Percentiles rank a stretch among this genome's conserved stretches.
phyloP scores from a whole-genome alignment of 2,329 filamentous ascomycete species.

The Epicoccum nigrum region DNA sequence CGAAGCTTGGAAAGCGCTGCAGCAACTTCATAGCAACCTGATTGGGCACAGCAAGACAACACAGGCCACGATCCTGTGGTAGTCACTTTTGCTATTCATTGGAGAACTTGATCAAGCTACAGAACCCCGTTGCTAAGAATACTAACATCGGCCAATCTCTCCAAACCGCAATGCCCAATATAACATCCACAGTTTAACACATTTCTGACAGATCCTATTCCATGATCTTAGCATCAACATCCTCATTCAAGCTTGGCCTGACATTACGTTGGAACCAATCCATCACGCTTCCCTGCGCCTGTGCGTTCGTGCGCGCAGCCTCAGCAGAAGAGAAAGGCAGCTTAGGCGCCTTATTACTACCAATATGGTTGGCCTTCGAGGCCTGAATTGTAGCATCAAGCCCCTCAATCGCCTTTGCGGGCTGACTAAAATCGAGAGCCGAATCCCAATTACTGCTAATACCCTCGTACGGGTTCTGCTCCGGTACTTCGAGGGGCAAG shows the following conservation, averaged over 20 bases:
- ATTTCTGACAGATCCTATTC: no score
- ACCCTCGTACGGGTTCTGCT: background rate
- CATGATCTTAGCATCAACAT: slow-evolving; percentile 8
- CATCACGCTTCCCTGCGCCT: background rate
- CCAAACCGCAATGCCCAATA: no score
- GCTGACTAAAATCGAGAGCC: background rate
- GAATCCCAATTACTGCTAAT: background rate
- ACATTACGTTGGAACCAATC: slow-evolving; percentile 8
- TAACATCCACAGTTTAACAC: no score
- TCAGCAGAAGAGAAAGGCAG: background rate
- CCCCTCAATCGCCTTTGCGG: background rate
- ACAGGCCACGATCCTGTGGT: background rate
- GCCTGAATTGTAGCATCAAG: slow-evolving; percentile 6
- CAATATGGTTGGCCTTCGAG: slow-evolving; percentile 1
- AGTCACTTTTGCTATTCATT: no score
- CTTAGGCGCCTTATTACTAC: background rate
- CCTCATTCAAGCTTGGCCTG: slow-evolving; percentile 4
- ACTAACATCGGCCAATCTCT: background rate
- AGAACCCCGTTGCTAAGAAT: background rate
- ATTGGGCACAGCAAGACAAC: no score
- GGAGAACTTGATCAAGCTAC: slow-evolving; percentile 3
- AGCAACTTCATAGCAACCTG: no score
- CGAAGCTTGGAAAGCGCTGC: no score
- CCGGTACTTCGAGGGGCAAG: background rate
- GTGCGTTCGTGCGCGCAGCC: background rate